phyloP scores from a whole-genome alignment of 495 filamentous ascomycete species.

The Hyphodiscus hymeniophilus region DNA sequence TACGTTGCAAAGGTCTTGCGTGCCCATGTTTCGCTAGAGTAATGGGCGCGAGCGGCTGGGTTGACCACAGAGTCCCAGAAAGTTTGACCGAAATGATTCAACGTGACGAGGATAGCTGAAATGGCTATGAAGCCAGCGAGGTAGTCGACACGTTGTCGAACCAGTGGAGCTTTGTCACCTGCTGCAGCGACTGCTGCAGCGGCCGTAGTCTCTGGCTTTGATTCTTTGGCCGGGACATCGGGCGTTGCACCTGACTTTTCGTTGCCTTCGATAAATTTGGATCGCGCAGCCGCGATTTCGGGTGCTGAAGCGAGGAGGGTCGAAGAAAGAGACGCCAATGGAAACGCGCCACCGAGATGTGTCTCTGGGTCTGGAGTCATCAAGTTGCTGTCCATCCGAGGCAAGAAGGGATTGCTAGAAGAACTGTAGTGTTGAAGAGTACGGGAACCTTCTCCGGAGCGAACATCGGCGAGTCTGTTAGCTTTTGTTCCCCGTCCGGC shows the following conservation, averaged over 20 bases:
- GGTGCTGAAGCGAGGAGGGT: not conserved
- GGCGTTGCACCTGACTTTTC: not conserved
- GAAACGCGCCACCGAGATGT: not conserved
- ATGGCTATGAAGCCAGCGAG: slow-evolving; percentile 33
- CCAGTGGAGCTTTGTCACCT: not conserved
- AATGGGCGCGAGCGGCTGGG: slow-evolving; percentile 24
- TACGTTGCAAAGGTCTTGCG: slow-evolving; percentile 27
- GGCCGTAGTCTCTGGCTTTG: not conserved
- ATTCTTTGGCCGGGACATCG: not conserved
- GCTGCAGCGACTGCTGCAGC: not conserved
- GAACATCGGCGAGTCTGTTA: not conserved
- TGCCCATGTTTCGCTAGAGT: slow-evolving; percentile 28
- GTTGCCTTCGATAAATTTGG: not conserved
- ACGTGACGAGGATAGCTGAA: slow-evolving; percentile 29
- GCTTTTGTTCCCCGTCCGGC: not conserved
- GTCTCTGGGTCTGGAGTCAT: not conserved
- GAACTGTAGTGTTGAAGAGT: not conserved
- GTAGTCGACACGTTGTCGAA: slow-evolving; percentile 29
- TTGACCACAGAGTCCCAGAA: slow-evolving; percentile 27
- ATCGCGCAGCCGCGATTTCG: no score
- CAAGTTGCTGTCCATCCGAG: not conserved
- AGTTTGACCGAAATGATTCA: slow-evolving; percentile 31
- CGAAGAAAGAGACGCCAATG: not conserved
- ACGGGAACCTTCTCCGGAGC: not conserved
- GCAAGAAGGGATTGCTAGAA: not conserved